Conservation (phyloP, 164 flowering plant species). For the Vitis riparia region DNA sequence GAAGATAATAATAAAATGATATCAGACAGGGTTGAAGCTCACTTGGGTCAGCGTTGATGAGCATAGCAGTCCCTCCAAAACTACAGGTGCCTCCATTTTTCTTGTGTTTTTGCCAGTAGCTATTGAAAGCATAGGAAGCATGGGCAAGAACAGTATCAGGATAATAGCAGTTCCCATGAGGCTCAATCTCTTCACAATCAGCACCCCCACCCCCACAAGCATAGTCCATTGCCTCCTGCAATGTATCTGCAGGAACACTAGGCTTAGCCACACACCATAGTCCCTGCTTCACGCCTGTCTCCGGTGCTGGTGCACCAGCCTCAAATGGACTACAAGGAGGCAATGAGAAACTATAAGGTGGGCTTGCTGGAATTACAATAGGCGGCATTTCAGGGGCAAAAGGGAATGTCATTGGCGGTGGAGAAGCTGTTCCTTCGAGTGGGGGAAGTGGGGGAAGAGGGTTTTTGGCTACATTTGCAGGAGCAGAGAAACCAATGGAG, state of each 20-base stretch:
- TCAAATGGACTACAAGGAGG: constrained; percentile 55
- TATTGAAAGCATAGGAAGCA: constrained; percentile 94
- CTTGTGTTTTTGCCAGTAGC: constrained; percentile 90
- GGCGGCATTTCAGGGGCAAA: constrained; percentile 11
- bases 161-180: constrained; percentile 66
- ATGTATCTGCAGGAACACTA: constrained; percentile 64
- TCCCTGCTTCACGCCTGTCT: constrained; percentile 21
- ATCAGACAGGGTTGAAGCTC: constrained; percentile 13
- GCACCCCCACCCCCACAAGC: constrained; percentile 94
- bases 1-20: background rate
- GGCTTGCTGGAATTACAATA: constrained; percentile 20
- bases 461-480: constrained; percentile 36
- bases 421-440: constrained; percentile 12
- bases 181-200: constrained; percentile 68
- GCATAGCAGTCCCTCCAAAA: constrained; percentile 93
- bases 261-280: constrained; percentile 98
- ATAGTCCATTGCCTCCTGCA: constrained; percentile 83
- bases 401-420: constrained; percentile 10
- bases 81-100: constrained; percentile 74
- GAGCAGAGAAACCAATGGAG: constrained; percentile 43
- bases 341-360: constrained; percentile 32
- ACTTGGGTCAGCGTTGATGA: constrained; percentile 89
- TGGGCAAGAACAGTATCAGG: constrained; percentile 78
- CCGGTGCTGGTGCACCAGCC: constrained; percentile 31
- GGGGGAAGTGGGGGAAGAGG: constrained; percentile 50